Percentiles rank a stretch among this genome's conserved stretches.
Conservation (phyloP, 495 filamentous ascomycete species). For the Aspergillus kassunensis region DNA sequence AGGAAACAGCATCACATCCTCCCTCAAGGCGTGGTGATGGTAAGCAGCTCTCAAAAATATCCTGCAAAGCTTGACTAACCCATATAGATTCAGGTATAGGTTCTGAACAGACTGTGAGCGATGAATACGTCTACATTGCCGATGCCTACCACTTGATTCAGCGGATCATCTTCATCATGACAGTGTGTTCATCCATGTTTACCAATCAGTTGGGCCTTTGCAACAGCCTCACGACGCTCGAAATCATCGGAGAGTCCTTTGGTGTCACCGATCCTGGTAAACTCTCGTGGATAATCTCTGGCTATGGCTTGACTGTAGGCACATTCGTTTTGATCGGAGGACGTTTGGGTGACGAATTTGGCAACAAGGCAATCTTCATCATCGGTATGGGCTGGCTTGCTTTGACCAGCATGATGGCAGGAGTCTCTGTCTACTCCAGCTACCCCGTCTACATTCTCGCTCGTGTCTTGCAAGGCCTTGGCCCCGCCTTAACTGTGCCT, state of each 20-base stretch:
- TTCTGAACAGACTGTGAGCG: too few relatives aligned
- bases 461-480: neutral
- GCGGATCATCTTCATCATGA: too few relatives aligned
- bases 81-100: too few relatives aligned
- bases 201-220: too few relatives aligned
- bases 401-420: neutral
- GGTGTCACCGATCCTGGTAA: neutral
- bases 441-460: neutral
- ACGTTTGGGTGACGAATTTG: neutral
- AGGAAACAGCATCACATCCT: too few relatives aligned
- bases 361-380: neutral
- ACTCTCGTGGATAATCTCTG: neutral
- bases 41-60: too few relatives aligned
- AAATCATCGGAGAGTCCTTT: neutral
- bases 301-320: neutral
- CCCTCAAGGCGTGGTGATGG: too few relatives aligned
- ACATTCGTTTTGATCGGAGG: neutral
- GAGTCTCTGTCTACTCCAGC: constrained; percentile 1
- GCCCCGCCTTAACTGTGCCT: neutral
- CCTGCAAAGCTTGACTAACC: too few relatives aligned
- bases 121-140: too few relatives aligned
- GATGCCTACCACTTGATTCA: too few relatives aligned
- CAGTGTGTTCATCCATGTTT: too few relatives aligned
- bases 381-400: neutral
- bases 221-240: too few relatives aligned